Percentiles rank a stretch among this genome's conserved stretches.
Evolutionary conservation across 176 grass and related monocot species (phyloP).

Genomic region (Saccharum officinarum): DNA sequence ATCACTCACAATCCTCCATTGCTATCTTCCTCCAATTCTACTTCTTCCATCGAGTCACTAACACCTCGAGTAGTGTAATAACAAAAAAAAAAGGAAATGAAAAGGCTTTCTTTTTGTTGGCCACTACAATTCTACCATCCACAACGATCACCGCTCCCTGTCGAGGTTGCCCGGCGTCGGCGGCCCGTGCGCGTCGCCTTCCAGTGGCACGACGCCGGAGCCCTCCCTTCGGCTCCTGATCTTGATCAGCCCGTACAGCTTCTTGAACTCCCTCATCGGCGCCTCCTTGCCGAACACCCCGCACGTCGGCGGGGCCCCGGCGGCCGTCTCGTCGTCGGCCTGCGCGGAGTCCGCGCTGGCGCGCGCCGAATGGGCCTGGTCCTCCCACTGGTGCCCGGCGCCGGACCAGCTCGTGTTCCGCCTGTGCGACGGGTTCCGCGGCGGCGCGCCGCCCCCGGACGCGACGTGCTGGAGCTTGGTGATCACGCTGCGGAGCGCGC

Average conservation of each 20-base stretch:
- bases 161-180: conserved; percentile 38
- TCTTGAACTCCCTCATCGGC: conserved; percentile 85
- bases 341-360: not conserved
- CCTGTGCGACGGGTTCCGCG: not conserved
- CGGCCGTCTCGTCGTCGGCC: not conserved
- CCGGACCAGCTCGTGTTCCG: conserved; percentile 39
- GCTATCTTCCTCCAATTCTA: not conserved
- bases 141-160: conserved; percentile 46
- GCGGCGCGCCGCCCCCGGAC: not conserved
- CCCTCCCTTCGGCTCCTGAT: conserved; percentile 75
- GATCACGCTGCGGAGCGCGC: conserved; percentile 80
- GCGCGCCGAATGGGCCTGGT: conserved; percentile 5
- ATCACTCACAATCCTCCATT: not conserved
- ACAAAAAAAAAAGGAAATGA: not conserved
- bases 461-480: conserved; percentile 56
- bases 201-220: conserved; percentile 13
- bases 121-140: not conserved
- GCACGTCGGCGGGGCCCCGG: not conserved
- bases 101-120: not conserved
- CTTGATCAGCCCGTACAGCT: conserved; percentile 88
- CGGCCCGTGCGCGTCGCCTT: conserved; percentile 19
- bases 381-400: not conserved
- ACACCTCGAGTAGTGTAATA: not conserved
- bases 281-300: conserved; percentile 55
- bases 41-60: not conserved